Percentiles rank a stretch among this genome's conserved stretches.
Conservation (phyloP, 352 stramenopile genomes). For the Hyaloperonospora brassicae region DNA sequence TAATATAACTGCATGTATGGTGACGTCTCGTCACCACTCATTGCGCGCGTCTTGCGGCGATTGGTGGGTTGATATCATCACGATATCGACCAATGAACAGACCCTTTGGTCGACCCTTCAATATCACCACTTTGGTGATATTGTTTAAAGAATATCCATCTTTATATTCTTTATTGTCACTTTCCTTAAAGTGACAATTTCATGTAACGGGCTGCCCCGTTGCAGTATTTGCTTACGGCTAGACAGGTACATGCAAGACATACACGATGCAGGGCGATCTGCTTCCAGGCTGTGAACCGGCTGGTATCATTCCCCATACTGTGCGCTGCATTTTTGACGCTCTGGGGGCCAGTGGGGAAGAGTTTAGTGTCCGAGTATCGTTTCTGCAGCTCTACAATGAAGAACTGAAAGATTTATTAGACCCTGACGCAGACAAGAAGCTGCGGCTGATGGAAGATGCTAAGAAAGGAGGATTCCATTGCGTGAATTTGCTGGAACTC, state of each 20-base stretch:
- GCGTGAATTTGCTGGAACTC: constrained; percentile 86
- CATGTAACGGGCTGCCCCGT: no score
- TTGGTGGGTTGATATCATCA: no score
- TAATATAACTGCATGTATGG: no score
- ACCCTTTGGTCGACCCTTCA: no score
- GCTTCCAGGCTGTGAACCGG: constrained; percentile 41
- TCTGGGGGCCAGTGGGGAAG: constrained; percentile 50
- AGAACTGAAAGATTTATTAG: constrained; percentile 91
- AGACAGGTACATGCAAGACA: constrained; percentile 83
- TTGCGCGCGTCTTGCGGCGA: no score
- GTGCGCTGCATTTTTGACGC: constrained; percentile 88
- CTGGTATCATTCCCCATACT: constrained; percentile 88
- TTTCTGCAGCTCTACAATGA: constrained; percentile 97
- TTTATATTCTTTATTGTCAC: no score
- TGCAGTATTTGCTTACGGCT: constrained; percentile 87
- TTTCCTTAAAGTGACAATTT: no score
- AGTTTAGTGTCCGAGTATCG: constrained; percentile 88
- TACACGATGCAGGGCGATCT: constrained; percentile 83
- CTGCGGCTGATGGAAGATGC: constrained; percentile 24
- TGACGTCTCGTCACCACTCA: no score
- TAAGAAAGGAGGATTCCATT: constrained; percentile 88
- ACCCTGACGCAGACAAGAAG: constrained; percentile 79
- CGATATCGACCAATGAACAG: no score
- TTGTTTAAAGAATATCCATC: no score
- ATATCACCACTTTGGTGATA: no score